A percentile compares a stretch with the other conserved stretches of the same genome.
phyloP scores from a whole-genome alignment of 192 early-diverging fungal species.

The Rhizoclosmatium globosum region DNA sequence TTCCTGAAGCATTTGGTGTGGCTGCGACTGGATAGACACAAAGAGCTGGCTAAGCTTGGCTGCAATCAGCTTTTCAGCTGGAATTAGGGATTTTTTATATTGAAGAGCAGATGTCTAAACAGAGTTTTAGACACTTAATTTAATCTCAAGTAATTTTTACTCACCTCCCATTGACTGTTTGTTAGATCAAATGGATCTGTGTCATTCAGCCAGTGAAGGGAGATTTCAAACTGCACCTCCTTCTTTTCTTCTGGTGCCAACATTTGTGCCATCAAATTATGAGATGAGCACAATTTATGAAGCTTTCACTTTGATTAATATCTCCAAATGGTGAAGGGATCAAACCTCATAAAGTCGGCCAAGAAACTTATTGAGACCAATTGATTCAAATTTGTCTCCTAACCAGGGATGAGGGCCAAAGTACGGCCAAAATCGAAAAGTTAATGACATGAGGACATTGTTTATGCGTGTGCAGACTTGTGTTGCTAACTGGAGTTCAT shows the following conservation, averaged over 20 bases:
- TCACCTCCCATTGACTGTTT: conserved; percentile 48
- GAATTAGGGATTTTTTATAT: conserved; percentile 40
- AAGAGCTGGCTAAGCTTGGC: conserved; percentile 50
- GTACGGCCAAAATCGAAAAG: conserved; percentile 58
- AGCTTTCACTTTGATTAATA: conserved; percentile 32
- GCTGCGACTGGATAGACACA: conserved; percentile 43
- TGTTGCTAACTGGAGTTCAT: conserved; percentile 37
- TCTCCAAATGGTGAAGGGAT: conserved; percentile 11
- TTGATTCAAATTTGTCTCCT: conserved; percentile 39
- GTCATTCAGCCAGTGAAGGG: conserved; percentile 14
- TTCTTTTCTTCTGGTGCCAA: conserved; percentile 24
- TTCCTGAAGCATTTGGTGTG: conserved; percentile 58
- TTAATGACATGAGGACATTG: conserved; percentile 43
- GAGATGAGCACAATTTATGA: conserved; percentile 45
- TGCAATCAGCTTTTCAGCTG: conserved; percentile 44
- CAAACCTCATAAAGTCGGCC: conserved; percentile 48
- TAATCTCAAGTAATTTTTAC: conserved; percentile 6
- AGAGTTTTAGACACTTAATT: conserved; percentile 1
- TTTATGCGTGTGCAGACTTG: conserved; percentile 36
- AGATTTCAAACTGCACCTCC: conserved; percentile 39
- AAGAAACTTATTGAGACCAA: conserved; percentile 25
- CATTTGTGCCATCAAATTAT: conserved; percentile 33
- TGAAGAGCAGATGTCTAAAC: conserved; percentile 35
- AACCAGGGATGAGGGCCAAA: conserved; percentile 53
- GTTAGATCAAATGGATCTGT: not conserved